Percentiles rank a stretch among this genome's conserved stretches.
Evolutionary conservation across 306 rosid species (phyloP).

Genomic region (Trichosanthes truncata): DNA sequence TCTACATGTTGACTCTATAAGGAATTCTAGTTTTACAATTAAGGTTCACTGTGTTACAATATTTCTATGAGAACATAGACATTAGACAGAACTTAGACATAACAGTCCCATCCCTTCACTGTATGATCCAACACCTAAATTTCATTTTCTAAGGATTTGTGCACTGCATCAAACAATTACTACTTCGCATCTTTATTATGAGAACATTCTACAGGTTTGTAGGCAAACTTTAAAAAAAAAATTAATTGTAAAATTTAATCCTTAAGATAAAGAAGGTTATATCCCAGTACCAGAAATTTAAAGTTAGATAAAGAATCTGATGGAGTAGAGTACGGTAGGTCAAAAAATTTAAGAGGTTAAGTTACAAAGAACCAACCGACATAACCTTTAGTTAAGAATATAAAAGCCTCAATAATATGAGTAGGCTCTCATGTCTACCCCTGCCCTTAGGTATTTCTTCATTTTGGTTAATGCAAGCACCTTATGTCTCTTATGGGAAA

Average conservation of each 20-base stretch:
- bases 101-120: neutral
- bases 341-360: neutral
- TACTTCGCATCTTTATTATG: neutral
- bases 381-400: neutral
- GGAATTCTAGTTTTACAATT: neutral
- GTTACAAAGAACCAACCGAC: neutral
- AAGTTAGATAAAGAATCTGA: neutral
- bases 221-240: neutral
- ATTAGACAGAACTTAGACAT: neutral
- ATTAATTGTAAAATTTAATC: neutral
- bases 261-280: neutral
- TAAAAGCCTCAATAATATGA: neutral
- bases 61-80: neutral
- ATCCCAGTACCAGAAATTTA: neutral
- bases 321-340: neutral
- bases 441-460: neutral
- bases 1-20: neutral
- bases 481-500: neutral
- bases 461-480: neutral
- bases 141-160: neutral
- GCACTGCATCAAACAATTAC: neutral
- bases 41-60: neutral
- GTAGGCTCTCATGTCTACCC: neutral
- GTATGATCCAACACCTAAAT: neutral
- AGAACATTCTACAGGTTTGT: neutral